Conservation (phyloP, 768 basidiomycete genomes). For the Naganishia vaughanmartiniae region DNA sequence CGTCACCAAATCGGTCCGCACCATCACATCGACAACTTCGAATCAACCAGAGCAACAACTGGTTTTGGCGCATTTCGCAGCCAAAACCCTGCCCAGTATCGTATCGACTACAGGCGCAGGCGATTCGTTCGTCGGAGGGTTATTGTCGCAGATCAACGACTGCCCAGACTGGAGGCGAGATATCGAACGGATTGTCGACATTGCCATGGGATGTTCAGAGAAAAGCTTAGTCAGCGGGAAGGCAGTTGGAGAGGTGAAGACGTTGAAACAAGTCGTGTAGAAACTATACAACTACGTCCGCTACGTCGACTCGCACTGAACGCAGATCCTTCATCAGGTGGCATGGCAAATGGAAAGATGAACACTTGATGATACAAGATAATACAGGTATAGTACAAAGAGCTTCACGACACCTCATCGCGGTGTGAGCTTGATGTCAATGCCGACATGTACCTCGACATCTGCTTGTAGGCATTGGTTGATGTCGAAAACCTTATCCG, state of each 20-base stretch:
- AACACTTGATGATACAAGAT: neutral
- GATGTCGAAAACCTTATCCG: slow-evolving; percentile 1
- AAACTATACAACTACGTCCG: neutral
- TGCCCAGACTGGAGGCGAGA: neutral
- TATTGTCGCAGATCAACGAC: slow-evolving; percentile 63
- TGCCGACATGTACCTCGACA: slow-evolving; percentile 6
- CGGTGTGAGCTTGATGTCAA: neutral
- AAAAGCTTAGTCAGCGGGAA: slow-evolving; percentile 21
- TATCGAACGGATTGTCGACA: slow-evolving; percentile 2
- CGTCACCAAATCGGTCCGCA: slow-evolving; percentile 55
- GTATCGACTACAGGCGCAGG: slow-evolving; percentile 88
- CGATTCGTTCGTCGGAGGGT: slow-evolving; percentile 79
- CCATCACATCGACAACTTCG: slow-evolving; percentile 44
- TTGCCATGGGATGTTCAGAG: slow-evolving; percentile 15
- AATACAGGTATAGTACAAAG: neutral
- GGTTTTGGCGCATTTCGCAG: slow-evolving; percentile 64
- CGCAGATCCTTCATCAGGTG: neutral
- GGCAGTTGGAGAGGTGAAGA: slow-evolving; percentile 13
- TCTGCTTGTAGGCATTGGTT: neutral
- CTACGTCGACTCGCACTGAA: neutral
- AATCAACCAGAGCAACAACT: slow-evolving; percentile 56
- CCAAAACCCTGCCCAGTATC: slow-evolving; percentile 55
- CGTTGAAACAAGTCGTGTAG: neutral
- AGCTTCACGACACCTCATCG: neutral
- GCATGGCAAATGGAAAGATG: neutral